Evolutionary conservation across 148 eudicot species (phyloP).

Genomic region (Nyssa sinensis): DNA sequence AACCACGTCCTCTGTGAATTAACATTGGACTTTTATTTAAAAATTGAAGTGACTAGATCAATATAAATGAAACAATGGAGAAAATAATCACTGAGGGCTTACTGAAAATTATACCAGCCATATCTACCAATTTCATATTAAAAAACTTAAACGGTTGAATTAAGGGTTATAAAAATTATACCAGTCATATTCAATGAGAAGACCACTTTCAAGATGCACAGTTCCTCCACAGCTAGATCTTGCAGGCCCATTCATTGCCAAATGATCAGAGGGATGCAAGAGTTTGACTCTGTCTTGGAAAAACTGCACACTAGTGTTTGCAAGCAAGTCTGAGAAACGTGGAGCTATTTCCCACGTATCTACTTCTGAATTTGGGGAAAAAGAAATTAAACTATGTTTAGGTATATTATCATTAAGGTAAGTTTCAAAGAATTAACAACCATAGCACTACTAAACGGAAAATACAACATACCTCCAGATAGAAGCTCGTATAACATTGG

Average conservation of each 20-base stretch:
- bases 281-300: slow-evolving; percentile 78
- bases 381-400: slow-evolving; percentile 15
- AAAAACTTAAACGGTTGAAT: neutral
- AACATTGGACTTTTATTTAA: neutral
- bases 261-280: slow-evolving; percentile 55
- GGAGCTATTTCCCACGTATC: slow-evolving; percentile 99
- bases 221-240: slow-evolving; percentile 59
- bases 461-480: slow-evolving; percentile 70
- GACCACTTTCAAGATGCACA: slow-evolving; percentile 91
- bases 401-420: neutral
- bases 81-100: neutral
- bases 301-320: slow-evolving; percentile 71
- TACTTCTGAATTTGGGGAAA: slow-evolving; percentile 64
- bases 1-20: neutral
- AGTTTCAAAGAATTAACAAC: neutral
- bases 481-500: slow-evolving; percentile 96
- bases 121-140: slow-evolving; percentile 28
- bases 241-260: slow-evolving; percentile 37
- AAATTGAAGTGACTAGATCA: neutral
- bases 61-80: neutral
- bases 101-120: slow-evolving; percentile 68
- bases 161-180: slow-evolving; percentile 27
- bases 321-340: slow-evolving; percentile 81
- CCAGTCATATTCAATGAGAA: slow-evolving; percentile 93
- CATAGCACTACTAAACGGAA: neutral